Conservation (phyloP, 2,329 filamentous ascomycete species). For the Aurifilum marmelostoma region DNA sequence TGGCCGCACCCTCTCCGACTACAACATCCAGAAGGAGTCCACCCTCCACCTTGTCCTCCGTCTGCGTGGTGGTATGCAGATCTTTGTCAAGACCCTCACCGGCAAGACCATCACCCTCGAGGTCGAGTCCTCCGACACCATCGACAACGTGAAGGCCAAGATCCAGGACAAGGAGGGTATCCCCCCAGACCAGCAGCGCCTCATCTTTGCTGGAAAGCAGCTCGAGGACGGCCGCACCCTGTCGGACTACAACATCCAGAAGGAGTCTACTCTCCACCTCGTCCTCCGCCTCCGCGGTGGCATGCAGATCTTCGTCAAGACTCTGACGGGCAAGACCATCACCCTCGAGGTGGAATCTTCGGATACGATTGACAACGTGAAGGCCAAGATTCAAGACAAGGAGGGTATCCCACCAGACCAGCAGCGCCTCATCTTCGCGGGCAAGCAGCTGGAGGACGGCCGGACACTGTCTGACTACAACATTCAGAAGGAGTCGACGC, state of each 20-base stretch:
- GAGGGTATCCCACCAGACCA: constrained; percentile 73
- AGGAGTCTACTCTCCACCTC: constrained; percentile 80
- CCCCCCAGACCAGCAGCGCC: constrained; percentile 89
- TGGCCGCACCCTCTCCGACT: constrained; percentile 85
- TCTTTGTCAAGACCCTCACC: constrained; percentile 84
- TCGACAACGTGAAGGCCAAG: constrained; percentile 93
- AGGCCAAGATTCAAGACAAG: constrained; percentile 73
- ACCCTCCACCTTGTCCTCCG: constrained; percentile 85
- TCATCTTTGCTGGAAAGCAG: constrained; percentile 94
- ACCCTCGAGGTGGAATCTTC: constrained; percentile 70
- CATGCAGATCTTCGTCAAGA: constrained; percentile 78
- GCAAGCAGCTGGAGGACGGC: constrained; percentile 75
- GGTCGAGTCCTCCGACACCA: constrained; percentile 86
- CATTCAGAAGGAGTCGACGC: constrained; percentile 78
- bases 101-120: constrained; percentile 95
- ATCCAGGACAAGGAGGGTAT: constrained; percentile 95
- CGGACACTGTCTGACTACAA: constrained; percentile 86
- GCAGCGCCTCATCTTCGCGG: constrained; percentile 71
- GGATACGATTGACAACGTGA: constrained; percentile 73
- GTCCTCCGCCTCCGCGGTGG: constrained; percentile 82
- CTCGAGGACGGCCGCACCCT: constrained; percentile 90
- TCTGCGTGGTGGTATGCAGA: constrained; percentile 88
- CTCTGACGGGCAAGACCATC: constrained; percentile 70
- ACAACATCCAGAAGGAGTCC: constrained; percentile 95
- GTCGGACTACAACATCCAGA: constrained; percentile 96